Conservation (phyloP, 257 asterid genomes). For the Nicotiana benthamiana region DNA sequence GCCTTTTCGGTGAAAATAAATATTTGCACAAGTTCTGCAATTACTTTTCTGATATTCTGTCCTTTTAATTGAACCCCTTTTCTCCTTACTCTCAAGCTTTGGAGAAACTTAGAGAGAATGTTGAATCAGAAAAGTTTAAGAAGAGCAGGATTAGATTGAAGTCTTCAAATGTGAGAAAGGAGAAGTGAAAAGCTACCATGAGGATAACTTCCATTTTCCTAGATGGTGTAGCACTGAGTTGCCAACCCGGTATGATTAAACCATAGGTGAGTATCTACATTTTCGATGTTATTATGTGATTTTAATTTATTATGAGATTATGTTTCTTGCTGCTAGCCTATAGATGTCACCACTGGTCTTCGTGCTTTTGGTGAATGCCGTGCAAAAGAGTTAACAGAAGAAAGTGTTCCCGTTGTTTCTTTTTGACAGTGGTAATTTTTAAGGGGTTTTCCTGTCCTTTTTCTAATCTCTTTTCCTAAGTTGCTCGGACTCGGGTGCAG, state of each 20-base stretch:
- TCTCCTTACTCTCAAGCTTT: constrained; percentile 39
- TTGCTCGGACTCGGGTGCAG: too few species aligned
- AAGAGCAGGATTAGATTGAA: constrained; percentile 30
- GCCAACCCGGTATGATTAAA: not conserved
- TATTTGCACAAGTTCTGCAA: not conserved
- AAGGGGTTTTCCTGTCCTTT: too few species aligned
- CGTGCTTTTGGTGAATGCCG: not conserved
- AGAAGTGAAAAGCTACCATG: constrained; percentile 21
- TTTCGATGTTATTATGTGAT: not conserved
- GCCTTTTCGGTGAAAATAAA: not conserved
- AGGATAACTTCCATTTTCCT: not conserved
- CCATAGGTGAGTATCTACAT: not conserved
- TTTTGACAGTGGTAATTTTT: too few species aligned
- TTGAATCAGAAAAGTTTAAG: constrained; percentile 38
- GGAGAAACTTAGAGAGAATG: constrained; percentile 60
- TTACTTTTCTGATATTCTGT: not conserved
- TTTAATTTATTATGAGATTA: not conserved
- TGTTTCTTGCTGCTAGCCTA: not conserved
- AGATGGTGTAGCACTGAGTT: not conserved
- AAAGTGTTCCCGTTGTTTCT: too few species aligned
- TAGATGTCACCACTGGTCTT: not conserved
- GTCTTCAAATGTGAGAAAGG: constrained; percentile 15
- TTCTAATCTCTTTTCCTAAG: not conserved
- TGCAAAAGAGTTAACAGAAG: too few species aligned
- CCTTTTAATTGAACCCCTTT: not conserved